Percentiles rank a stretch among this genome's conserved stretches.
These are phyloP conservation scores for Lindgomyces ingoldianus DNA, from an alignment of 495 filamentous ascomycete genomes.

Conservation along the genomic window DNA sequence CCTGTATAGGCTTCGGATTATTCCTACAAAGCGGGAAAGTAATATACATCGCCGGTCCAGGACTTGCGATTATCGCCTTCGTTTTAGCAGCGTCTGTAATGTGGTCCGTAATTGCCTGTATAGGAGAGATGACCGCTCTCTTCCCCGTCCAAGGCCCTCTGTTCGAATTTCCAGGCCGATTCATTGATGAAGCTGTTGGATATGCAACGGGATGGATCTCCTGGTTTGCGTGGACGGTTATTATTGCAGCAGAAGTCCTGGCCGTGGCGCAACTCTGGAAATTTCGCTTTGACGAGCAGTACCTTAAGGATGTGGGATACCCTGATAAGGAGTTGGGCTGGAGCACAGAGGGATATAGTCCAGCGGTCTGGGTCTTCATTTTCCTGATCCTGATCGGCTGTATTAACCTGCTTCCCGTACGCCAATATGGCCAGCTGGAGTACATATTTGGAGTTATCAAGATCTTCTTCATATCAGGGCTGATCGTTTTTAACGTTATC, in stretches of 20 bases:
- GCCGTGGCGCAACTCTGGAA: constrained; percentile 50
- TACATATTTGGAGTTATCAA: constrained; percentile 53
- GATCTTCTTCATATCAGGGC: constrained; percentile 50
- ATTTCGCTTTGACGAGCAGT: constrained; percentile 49
- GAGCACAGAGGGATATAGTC: constrained; percentile 43
- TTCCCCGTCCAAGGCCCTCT: constrained; percentile 55
- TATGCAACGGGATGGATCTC: constrained; percentile 59
- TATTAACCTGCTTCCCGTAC: constrained; percentile 52
- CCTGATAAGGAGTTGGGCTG: constrained; percentile 48
- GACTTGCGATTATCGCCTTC: constrained; percentile 47
- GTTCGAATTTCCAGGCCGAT: constrained; percentile 54
- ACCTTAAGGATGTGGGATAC: constrained; percentile 42
- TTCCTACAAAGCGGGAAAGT: constrained; percentile 47
- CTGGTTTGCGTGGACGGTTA: constrained; percentile 53
- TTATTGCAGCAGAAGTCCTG: constrained; percentile 49
- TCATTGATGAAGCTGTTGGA: constrained; percentile 52
- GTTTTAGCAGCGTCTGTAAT: constrained; percentile 52
- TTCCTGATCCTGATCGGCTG: constrained; percentile 47
- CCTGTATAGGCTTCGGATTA: constrained; percentile 45
- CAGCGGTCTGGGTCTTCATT: constrained; percentile 49
- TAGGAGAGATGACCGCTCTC: constrained; percentile 57
- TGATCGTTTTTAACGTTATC: constrained; percentile 49
- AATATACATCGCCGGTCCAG: constrained; percentile 47
- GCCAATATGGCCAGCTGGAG: constrained; percentile 54
- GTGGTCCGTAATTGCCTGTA: constrained; percentile 53